Evolutionary conservation across 2,329 filamentous ascomycete genomes (phyloP).

Genomic region (Venturia nashicola): DNA sequence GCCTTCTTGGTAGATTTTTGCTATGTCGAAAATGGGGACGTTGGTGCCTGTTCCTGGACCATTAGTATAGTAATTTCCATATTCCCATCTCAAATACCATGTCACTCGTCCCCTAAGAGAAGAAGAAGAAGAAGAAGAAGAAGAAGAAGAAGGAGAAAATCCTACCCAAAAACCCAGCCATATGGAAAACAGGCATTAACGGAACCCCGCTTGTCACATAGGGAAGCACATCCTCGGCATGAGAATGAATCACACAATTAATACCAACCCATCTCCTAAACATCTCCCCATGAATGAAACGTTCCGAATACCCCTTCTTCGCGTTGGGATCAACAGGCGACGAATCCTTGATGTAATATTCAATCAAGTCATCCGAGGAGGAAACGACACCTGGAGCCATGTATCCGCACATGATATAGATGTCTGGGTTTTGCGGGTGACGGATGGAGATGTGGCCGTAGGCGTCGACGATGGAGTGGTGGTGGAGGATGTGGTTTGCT

Average conservation of each 20-base stretch:
- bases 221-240: slow-evolving; percentile 9
- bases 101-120: too few species aligned
- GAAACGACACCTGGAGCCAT: slow-evolving; percentile 9
- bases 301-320: slow-evolving; percentile 10
- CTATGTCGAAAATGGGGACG: slow-evolving; percentile 23
- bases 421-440: slow-evolving; percentile 8
- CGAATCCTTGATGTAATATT: slow-evolving; percentile 9
- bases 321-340: slow-evolving; percentile 7
- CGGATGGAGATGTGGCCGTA: slow-evolving; percentile 10
- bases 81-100: too few species aligned
- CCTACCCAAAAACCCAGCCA: slow-evolving; percentile 10
- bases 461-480: slow-evolving; percentile 7
- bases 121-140: too few species aligned
- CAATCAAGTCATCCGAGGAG: slow-evolving; percentile 6
- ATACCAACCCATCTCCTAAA: slow-evolving; percentile 4
- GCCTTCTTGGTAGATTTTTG: slow-evolving; percentile 19
- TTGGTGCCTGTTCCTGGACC: too few species aligned
- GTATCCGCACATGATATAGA: slow-evolving; percentile 11
- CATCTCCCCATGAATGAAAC: slow-evolving; percentile 11
- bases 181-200: slow-evolving; percentile 9
- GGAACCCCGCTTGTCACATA: slow-evolving; percentile 8
- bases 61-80: too few species aligned
- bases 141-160: too few species aligned
- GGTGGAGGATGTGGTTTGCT: slow-evolving; percentile 8
- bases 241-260: slow-evolving; percentile 10